These are phyloP conservation scores for Condylostoma magnum DNA, from an alignment of 169 alveolate genomes.

Conservation along the genomic window DNA sequence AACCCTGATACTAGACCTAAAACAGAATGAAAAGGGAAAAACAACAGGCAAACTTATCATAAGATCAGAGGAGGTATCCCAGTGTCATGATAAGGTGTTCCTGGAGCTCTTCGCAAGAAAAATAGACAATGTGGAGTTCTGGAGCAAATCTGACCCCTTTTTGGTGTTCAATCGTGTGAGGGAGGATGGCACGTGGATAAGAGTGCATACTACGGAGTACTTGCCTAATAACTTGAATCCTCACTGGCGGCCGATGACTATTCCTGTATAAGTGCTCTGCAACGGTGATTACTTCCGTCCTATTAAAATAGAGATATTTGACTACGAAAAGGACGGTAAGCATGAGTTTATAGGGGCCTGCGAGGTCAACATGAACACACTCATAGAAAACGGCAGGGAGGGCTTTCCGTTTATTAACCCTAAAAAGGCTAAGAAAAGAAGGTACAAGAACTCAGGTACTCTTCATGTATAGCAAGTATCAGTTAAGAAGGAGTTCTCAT, in stretches of 20 bases:
- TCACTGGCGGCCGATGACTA: conserved; percentile 34
- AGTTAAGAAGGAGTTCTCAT: conserved; percentile 39
- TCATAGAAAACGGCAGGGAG: not conserved
- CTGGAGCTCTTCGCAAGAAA: conserved; percentile 3
- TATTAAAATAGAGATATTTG: conserved; percentile 37
- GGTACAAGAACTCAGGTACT: conserved; percentile 21
- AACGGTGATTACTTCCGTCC: conserved; percentile 46
- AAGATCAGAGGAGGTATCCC: conserved; percentile 36
- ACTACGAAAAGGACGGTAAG: conserved; percentile 38
- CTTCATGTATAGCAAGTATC: conserved; percentile 4
- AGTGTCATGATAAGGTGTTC: conserved; percentile 19
- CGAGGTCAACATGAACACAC: conserved; percentile 27
- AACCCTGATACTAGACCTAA: not conserved
- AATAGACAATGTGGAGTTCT: conserved; percentile 28
- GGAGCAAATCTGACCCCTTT: conserved; percentile 35
- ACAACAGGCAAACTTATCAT: conserved; percentile 25
- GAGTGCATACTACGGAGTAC: conserved; percentile 35
- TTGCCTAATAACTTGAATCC: conserved; percentile 33
- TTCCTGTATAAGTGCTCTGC: conserved; percentile 38
- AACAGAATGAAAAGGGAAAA: not conserved
- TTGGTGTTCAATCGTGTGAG: conserved; percentile 30
- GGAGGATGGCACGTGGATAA: conserved; percentile 23
- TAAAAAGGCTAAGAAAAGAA: not conserved
- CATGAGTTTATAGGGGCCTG: conserved; percentile 48
- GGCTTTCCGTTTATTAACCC: conserved; percentile 16